Evolutionary conservation across 352 stramenopile genomes (phyloP), one percentile per base, ranked within the genome.

Genomic region (Phytophthora megakarya): DNA sequence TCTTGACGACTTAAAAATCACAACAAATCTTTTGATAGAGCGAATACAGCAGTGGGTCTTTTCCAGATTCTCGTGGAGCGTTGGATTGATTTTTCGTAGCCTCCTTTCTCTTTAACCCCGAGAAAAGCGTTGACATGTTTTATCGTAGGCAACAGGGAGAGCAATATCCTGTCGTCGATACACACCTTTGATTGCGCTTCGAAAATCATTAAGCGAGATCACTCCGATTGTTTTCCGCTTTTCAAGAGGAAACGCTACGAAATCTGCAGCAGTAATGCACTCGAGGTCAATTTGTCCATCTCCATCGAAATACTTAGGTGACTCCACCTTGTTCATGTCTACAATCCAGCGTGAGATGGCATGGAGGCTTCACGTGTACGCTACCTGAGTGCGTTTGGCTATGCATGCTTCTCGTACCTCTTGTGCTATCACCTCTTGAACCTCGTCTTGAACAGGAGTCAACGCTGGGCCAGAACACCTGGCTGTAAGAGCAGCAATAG

Each of bases 141-240:
- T 37, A 22, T 4, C 37, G 26, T 58, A 65, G 3, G 38, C 45
- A 13, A 6, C n/a, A 12, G 54, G 46, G 1, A 58, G 37, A 21
- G 28, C 3, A n/a, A 18, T 57, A 3, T 47, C 53, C 43, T 15
- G 39, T 12, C 16, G 19, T 22, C 56, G 46, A 46, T 65, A 57
- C 1, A 65, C 3, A 50, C 49, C 35, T 16, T 49, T 48, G 7
- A 44, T 57, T 19, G 56, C 57, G n/a, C 57, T 65, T 2, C 57
- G 37, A 40, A 54, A 65, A 0, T 39, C 56, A 44, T 16, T 47
- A 11, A 65, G 19, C 2, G 37, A 45, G 2, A 19, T 22, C 7
- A 51, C 23, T 16, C 52, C 51, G 25, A 65, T 21, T 21, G 19
- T 28, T 51, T 65, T 44, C n/a, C 44, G 16, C 28, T 65, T 56